Evolutionary conservation across 192 early-diverging fungal species (phyloP), one percentile per base, ranked within the genome.

Genomic region (Phlyctochytrium planicorne): DNA sequence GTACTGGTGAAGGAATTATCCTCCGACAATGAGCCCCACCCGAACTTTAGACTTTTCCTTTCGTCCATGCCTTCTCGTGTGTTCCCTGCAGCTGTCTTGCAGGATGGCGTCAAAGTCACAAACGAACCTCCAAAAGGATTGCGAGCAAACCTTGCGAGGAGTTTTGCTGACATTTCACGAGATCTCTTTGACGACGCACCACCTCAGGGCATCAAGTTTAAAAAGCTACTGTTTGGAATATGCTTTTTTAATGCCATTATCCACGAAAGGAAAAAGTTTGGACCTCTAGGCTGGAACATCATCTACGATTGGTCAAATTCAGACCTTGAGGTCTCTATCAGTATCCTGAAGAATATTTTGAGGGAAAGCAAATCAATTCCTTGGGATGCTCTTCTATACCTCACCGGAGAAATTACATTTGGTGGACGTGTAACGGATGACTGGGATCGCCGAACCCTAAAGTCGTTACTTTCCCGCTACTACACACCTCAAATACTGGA

Each of bases 191-290:
- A 85, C 47, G 81, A 83, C 30, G 74, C 81, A 65, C 84, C 84
- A 24, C 84, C 84, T 12, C 84, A 83, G 61, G 84, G 82, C 14
- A 68, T 72, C 14, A 83, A 82, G 36, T 87, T 79, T 69, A 71
- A 74, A 27, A 87, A 87, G 69, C 70, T 87, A 0, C 56, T 87
- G 60, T 87, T 87, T 76, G 85, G 85, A 2, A 74, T 87, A 32
- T 82, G 82, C 67, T 87, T 87, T 70, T 87, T 87, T 65, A 87
- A 87, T 60, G 85, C 85, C 29, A 75, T 87, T 32, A 87, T 87
- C 62, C 85, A 87, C 34, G 85, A 87, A 65, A 67, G 85, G 3
- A 87, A 87, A 37, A 87, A 87, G 56, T 87, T 85, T 74, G 85
- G 85, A 0, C 77, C 85, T 1, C 74, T 87, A 14, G 85, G 85